Evolutionary conservation across 148 eudicot genomes (phyloP), one percentile per base, ranked within the genome.

Genomic region (Persicaria maculosa): DNA sequence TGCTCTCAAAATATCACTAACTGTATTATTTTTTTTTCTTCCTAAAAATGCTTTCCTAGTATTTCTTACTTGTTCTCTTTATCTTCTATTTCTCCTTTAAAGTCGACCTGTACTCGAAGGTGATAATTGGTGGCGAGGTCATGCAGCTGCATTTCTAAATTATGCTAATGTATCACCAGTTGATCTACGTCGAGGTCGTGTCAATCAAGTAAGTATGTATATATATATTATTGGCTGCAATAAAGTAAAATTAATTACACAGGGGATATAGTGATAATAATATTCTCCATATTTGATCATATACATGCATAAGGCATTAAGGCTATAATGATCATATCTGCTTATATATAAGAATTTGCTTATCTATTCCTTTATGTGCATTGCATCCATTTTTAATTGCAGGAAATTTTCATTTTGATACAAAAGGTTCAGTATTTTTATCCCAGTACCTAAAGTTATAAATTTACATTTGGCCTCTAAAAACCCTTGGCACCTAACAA

Each of bases 61-160:
- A 55, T 55, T 17, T 55, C 61, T 16, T 7, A 55, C 61, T 55
- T 17, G 47, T 74, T 77, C 65, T 12, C 75, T 14, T 47, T 64
- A 68, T 79, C 57, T 75, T 77, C 14, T 71, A 22, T 20, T 65
- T 73, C 80, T 47, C 31, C 64, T 9, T 71, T 71, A 36, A 79
- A 91, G 97, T 85, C 85, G 83, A 44, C 93, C 97, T 59, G 79
- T 83, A 52, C 93, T 89, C 77, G 77, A 86, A 75, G 97, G 93
- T 74, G 97, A 91, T 81, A 91, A 91, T 76, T 91, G 93, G 93
- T 91, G 91, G 91, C 81, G 93, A 77, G 97, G 97, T 79, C 97
- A 91, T 85, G 97, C 93, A 14, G 85, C 88, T 47, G 97, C 97
- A 19, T 91, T 91, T 76, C 80, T 91, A 52, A 91, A 81, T 43